These are phyloP conservation scores for Saccharomycopsis oosterbeekiorum DNA, from an alignment of 805 yeast genomes.

Conservation along the genomic window DNA sequence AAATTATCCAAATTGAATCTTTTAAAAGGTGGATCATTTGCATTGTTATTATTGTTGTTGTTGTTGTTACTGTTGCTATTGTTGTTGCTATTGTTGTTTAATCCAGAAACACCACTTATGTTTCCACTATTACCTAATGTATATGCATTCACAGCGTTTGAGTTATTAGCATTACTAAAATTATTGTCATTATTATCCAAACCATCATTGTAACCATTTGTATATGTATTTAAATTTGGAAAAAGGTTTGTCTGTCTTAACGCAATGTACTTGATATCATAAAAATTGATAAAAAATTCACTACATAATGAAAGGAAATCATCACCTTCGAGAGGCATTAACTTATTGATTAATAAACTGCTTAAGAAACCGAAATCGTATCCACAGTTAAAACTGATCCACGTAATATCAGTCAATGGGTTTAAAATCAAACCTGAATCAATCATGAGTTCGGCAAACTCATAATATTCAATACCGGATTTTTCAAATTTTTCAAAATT, in stretches of 20 bases:
- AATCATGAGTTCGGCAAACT: constrained; percentile 75
- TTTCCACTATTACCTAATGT: background rate
- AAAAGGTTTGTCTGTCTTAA: constrained; percentile 24
- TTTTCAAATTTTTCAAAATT: constrained; percentile 66
- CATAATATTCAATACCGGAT: constrained; percentile 68
- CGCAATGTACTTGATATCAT: constrained; percentile 61
- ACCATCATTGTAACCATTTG: background rate
- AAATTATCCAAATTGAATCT: constrained; percentile 28
- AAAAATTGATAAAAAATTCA: constrained; percentile 70
- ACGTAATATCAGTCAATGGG: constrained; percentile 44
- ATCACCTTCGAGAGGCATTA: constrained; percentile 71
- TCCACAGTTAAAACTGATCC: constrained; percentile 92
- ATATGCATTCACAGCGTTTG: background rate
- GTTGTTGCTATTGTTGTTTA: background rate
- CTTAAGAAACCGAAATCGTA: constrained; percentile 89
- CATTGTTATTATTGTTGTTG: background rate
- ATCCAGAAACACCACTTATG: background rate
- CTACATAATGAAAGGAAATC: constrained; percentile 66
- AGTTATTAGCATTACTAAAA: background rate
- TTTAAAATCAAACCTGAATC: constrained; percentile 80
- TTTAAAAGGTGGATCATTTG: constrained; percentile 25
- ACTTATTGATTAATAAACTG: constrained; percentile 61
- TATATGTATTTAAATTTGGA: constrained; percentile 3
- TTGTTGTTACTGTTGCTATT: no score
- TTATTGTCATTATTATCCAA: background rate